Evolutionary conservation across 768 basidiomycete genomes (phyloP).

Genomic region (Mycena alexandri): DNA sequence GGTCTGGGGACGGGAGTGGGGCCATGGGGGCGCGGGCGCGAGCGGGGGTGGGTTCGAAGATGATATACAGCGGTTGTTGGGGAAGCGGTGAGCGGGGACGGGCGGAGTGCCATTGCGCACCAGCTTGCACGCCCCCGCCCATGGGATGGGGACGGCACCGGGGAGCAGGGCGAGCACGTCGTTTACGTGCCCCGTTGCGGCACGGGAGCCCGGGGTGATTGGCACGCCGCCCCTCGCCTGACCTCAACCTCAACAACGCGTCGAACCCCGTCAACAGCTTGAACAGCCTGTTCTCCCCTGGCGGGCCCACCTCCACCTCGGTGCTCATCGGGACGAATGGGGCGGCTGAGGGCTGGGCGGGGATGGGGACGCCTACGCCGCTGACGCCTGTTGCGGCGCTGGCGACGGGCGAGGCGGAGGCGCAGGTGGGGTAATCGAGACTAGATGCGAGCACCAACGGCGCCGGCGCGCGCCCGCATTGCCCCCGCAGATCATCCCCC

Average conservation of each 20-base stretch:
- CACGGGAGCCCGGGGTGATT: constrained; percentile 55
- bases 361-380: constrained; percentile 69
- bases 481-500: neutral
- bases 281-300: constrained; percentile 38
- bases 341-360: constrained; percentile 52
- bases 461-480: neutral
- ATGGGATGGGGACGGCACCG: constrained; percentile 39
- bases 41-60: constrained; percentile 72
- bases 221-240: constrained; percentile 64
- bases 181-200: constrained; percentile 65
- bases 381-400: constrained; percentile 80
- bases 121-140: constrained; percentile 60
- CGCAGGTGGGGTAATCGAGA: constrained; percentile 84
- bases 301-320: constrained; percentile 26
- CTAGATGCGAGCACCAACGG: constrained; percentile 79
- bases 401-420: constrained; percentile 78
- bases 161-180: constrained; percentile 77
- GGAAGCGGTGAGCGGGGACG: constrained; percentile 80
- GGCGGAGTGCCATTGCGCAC: constrained; percentile 72
- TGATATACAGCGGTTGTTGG: constrained; percentile 77
- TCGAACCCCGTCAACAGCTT: constrained; percentile 13
- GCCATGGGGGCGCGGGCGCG: constrained; percentile 47
- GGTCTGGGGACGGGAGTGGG: constrained; percentile 83
- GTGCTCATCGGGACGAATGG: constrained; percentile 49
- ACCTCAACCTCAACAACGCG: constrained; percentile 52